Evolutionary conservation across 1,139 yeast genomes (phyloP), one percentile per base, ranked within the genome.

Genomic region (Sugiyamaella neomexicana): DNA sequence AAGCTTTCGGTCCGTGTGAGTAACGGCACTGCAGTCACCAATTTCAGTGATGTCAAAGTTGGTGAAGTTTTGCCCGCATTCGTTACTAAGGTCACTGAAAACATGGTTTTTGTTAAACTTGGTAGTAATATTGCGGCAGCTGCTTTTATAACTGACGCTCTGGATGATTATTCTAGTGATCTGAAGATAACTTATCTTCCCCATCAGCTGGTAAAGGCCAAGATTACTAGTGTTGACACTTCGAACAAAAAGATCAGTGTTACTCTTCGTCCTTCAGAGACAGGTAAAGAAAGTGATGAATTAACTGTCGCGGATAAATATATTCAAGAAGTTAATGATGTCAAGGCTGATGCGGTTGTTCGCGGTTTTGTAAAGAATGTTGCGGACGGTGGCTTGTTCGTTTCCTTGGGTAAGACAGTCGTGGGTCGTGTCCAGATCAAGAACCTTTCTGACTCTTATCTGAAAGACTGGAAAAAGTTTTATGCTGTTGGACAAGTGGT

Each of bases 391-490:
- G 98, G 98, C 70, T 71, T 91, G 34, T 89, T 86, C 66, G 85
- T 93, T 47, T 78, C 89, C 20, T 74, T 93, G 58, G 91, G 95
- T 34, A 80, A 89, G 62, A 75, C 79, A 1, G 76, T 88, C 27
- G 81, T 81, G 64, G 98, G 93, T 1, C 82, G 93, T 65, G 96
- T 89, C 34, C 85, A 89, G 66, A 84, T 89, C 48, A 73, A 86
- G 46, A 93, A 91, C 69, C 75, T 91, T 50, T 88, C 95, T 9
- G 98, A 93, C 65, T 77, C 86, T 1, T 88, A 75, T 65, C 74
- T 89, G 66, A 85, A 85, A 63, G 96, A 93, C 60, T 93, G 98
- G 98, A 88, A 88, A 74, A 82, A 82, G 62, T 80, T 78, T 60
- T 89, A 80, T 76, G 78, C 78, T 59, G 79, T 82, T 32, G 81